Conservation (phyloP, 1,284 basidiomycete genomes). For the Sanghuangporus weigelae region DNA sequence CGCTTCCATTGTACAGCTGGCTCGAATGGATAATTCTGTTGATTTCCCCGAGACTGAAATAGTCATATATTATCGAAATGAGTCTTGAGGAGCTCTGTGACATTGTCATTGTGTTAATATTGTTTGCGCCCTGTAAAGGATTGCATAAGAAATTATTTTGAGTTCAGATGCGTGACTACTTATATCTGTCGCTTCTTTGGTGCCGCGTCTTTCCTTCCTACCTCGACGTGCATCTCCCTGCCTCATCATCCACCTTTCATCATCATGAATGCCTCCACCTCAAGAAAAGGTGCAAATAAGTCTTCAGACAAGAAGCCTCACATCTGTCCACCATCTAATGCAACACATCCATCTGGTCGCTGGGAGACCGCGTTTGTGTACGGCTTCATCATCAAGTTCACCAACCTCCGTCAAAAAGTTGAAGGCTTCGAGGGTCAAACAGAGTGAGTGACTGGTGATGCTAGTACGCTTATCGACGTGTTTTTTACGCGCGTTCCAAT, state of each 20-base stretch:
- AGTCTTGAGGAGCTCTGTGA: no score
- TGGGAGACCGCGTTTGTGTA: conserved; percentile 85
- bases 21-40: neutral
- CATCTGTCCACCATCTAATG: conserved; percentile 67
- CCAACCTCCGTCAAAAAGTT: conserved; percentile 61
- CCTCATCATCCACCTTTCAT: neutral
- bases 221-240: neutral
- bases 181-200: neutral
- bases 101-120: no score
- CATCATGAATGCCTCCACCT: conserved; percentile 15
- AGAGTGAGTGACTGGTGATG: conserved; percentile 53
- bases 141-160: neutral
- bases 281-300: conserved; percentile 2
- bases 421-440: conserved; percentile 71
- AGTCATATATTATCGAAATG: neutral
- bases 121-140: neutral
- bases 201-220: conserved; percentile 4
- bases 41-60: neutral
- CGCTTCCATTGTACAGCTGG: neutral
- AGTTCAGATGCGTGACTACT: neutral
- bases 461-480: conserved; percentile 6
- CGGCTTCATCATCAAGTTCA: conserved; percentile 77
- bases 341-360: conserved; percentile 67
- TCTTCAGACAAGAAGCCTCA: conserved; percentile 53
- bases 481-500: conserved; percentile 7